Base-by-base conservation (phyloP, 306 rosid species). In the Luffa acutangula region DNA sequence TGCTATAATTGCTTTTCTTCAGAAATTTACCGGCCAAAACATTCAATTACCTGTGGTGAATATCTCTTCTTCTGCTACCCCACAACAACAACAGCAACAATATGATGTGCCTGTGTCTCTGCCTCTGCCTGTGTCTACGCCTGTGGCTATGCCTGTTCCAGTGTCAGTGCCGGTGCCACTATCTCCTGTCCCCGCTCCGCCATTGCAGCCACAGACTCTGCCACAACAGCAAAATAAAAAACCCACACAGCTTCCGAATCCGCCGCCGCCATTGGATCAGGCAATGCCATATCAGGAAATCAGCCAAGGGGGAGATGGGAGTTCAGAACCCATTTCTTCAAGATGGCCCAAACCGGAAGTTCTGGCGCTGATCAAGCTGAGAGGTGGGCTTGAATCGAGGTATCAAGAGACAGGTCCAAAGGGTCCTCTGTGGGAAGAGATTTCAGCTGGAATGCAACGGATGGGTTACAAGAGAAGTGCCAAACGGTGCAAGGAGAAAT, bases 401-500 rank as follows among this genome's bases (percentile, higher is more conserved):
- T 87, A 85, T 53, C 88, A 85, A 71, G 90, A 87, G 25, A 62
- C 77, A 2, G 88, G 87, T 54, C 88, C 85, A 3, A 87, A 87
- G 60, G 90, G 90, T 20, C 88, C 90, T 5, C 83, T 87, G 6
- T 87, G 90, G 90, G 90, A 87, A 51, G 87, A 85, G 53, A 83
- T 87, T 36, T 85, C 88, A 1, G 59, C 76, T 0, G 79, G 76
- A 11, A 85, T 87, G 90, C 58, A 43, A 20, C 79, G 56, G 78
- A 77, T 90, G 10, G 99, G 97, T 3, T 95, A 91, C 88, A 81
- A 83, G 6, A 83, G 97, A 66, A 95, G 83, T 67, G 48, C 98
- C 0, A 95, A 93, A 85, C 88, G 97, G 66, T 95, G 98, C 89
- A 92, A 95, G 63, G 99, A 95, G 85, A 95, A 95, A 78, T 95